Conservation (phyloP, 768 basidiomycete genomes). For the Sutorius australiensis region DNA sequence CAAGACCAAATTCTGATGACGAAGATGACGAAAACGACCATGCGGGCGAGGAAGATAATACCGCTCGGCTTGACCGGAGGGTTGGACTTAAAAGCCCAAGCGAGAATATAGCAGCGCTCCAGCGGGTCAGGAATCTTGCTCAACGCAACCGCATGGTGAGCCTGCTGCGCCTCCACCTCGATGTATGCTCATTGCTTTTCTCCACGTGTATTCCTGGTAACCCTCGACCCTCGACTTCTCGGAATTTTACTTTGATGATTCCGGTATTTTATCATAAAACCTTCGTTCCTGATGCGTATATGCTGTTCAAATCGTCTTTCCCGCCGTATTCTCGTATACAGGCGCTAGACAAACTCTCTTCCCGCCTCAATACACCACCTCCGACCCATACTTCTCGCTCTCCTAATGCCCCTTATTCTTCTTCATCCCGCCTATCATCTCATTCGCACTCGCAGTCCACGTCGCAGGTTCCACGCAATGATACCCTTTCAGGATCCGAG, state of each 20-base stretch:
- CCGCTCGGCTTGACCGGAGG: conserved; percentile 47
- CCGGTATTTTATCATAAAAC: conserved; percentile 5
- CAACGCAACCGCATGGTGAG: conserved; percentile 73
- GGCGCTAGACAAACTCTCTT: conserved; percentile 69
- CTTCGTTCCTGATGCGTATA: conserved; percentile 15
- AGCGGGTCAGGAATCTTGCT: conserved; percentile 65
- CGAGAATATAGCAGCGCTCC: conserved; percentile 57
- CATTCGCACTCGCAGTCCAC: conserved; percentile 29
- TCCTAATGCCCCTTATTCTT: conserved; percentile 31
- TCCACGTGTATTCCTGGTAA: conserved; percentile 28
- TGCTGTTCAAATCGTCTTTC: conserved; percentile 11
- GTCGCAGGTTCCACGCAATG: conserved; percentile 27
- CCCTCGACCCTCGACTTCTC: conserved; percentile 7
- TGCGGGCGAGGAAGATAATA: conserved; percentile 59
- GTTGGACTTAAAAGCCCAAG: conserved; percentile 37
- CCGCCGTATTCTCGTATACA: conserved; percentile 23
- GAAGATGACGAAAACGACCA: conserved; percentile 49
- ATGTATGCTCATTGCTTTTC: conserved; percentile 23
- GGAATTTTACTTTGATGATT: background rate
- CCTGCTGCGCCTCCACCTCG: conserved; percentile 18
- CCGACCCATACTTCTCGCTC: conserved; percentile 42
- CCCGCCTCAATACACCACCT: conserved; percentile 55
- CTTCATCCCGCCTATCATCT: conserved; percentile 37
- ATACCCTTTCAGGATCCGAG: conserved; percentile 69
- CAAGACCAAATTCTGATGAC: conserved; percentile 36